phyloP scores from a whole-genome alignment of 73 alveolate genomes.

The Paramecium pentaurelia region DNA sequence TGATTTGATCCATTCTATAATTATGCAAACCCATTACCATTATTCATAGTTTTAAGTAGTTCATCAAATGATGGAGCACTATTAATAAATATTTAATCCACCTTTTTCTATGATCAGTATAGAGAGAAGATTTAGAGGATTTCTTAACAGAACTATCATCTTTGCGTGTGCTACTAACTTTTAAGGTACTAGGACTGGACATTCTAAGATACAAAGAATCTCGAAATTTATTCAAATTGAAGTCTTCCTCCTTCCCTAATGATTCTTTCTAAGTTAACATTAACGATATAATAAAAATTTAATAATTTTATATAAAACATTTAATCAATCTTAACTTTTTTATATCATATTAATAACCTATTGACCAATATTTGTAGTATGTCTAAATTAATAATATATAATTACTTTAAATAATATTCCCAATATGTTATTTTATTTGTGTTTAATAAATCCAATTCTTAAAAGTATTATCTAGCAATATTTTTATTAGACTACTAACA shows the following conservation, averaged over 20 bases:
- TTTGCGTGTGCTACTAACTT: background rate
- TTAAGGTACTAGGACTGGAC: background rate
- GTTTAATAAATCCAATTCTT: background rate
- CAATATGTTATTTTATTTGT: conserved; percentile 32
- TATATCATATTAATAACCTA: background rate
- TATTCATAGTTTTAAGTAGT: background rate
- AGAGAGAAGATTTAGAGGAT: background rate
- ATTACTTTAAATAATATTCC: background rate
- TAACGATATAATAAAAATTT: background rate
- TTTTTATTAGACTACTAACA: background rate
- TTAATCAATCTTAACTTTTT: background rate
- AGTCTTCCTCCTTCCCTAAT: conserved; percentile 8
- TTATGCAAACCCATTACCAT: background rate
- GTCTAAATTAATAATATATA: background rate
- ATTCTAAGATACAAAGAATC: conserved; percentile 15
- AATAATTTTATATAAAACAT: background rate
- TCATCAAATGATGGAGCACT: conserved; percentile 49
- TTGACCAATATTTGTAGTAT: background rate
- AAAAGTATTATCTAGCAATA: background rate
- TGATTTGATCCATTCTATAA: background rate
- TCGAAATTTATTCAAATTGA: conserved; percentile 33
- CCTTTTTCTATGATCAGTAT: background rate
- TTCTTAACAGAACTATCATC: background rate
- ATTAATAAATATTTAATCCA: background rate
- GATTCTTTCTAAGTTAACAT: background rate